Base-by-base conservation (phyloP, 441 rosid genomes). In the Cnidoscolus chayamansa region DNA sequence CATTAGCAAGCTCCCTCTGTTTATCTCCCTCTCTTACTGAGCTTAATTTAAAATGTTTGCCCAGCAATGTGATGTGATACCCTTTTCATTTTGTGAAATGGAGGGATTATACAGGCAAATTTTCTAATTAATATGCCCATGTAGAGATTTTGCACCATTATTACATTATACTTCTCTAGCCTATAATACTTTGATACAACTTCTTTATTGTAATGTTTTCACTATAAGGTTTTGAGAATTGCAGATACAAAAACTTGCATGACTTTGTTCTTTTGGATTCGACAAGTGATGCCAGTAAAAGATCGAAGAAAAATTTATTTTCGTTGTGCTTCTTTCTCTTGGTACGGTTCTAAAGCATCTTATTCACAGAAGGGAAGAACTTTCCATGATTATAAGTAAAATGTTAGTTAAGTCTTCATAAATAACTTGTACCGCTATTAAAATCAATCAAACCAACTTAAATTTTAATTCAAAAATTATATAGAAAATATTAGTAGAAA, bases 61-160 rank as follows among this genome's bases (percentile, higher is more conserved):
- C 20, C 49, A 6, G 49, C 1, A 9, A 25, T 43, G 48, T 12
- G 20, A n/a, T 50, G 10, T 2, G 11, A 1, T 6, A 7, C 20
- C 10, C 20, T 59, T 37, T 59, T 59, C 63, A 0, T 11, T 25
- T 25, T 49, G 0, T 47, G 31, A 16, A 17, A 25, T 25, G 25
- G 17, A 7, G 3, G 73, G 65, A 13, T 16, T 47, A 7, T 59
- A 15, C 31, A 1, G 16, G 45, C 65, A 16, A 47, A 10, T 47
- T 13, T 50, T 51, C 32, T 50, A 11, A 12, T 12, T 19, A 19
- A 40, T 35, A 17, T 74, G 25, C 65, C 12, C 11, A 51, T 77
- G 71, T 10, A 17, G 49, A 50, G 57, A 67, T 66, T 54, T 78
- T 76, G 71, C 65, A 31, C 30, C 9, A 54, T 50, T 45, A 12